Evolutionary conservation across 2,329 filamentous ascomycete species (phyloP).

Genomic region (Ophiostoma novo-ulmi): DNA sequence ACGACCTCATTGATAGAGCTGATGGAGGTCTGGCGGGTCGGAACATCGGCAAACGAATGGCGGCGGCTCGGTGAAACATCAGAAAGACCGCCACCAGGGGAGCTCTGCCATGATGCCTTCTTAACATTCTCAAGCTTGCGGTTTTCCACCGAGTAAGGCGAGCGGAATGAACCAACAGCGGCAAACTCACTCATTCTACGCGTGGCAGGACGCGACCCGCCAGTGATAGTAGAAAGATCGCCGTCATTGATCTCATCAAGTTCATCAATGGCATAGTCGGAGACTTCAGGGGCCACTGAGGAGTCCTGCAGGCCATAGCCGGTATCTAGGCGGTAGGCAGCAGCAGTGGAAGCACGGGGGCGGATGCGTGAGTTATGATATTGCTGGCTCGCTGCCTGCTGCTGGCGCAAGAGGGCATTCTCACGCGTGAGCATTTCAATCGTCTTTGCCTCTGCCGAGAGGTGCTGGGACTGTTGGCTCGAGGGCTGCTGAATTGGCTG

Average conservation of each 20-base stretch:
- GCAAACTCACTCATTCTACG: constrained; percentile 55
- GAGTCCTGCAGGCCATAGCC: constrained; percentile 54
- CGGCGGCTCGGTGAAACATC: constrained; percentile 69
- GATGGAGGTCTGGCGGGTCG: constrained; percentile 57
- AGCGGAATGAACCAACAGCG: constrained; percentile 40
- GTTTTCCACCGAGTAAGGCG: constrained; percentile 52
- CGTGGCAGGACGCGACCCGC: constrained; percentile 42
- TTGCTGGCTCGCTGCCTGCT: constrained; percentile 43
- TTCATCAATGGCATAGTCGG: constrained; percentile 68
- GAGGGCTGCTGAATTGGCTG: background rate
- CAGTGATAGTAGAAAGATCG: constrained; percentile 40
- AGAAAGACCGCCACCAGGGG: constrained; percentile 56
- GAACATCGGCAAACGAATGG: constrained; percentile 71
- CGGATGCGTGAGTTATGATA: constrained; percentile 52
- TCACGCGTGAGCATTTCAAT: constrained; percentile 60
- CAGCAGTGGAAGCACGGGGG: constrained; percentile 54
- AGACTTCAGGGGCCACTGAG: constrained; percentile 54
- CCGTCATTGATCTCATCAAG: constrained; percentile 58
- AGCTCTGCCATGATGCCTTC: constrained; percentile 66
- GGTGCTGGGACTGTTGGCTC: constrained; percentile 34
- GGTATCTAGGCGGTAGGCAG: constrained; percentile 50
- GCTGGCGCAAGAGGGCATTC: constrained; percentile 58
- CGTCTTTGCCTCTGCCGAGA: constrained; percentile 54
- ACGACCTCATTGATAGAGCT: constrained; percentile 53
- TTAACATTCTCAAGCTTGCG: constrained; percentile 61